phyloP scores from a whole-genome alignment of 106 monocot species.

The Triglochin maritima region DNA sequence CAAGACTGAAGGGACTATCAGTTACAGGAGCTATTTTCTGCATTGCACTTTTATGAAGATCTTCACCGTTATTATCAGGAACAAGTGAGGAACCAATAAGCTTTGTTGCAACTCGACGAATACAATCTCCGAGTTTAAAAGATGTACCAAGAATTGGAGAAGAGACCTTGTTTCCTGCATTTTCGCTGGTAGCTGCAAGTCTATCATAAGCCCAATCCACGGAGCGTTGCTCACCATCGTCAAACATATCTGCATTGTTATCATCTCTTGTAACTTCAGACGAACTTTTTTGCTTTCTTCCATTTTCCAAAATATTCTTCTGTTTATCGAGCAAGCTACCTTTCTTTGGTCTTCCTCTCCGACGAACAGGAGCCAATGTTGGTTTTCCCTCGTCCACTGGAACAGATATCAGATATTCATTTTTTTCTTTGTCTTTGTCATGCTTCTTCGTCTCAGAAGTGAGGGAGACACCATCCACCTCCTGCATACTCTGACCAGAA shows the following conservation, averaged over 20 bases:
- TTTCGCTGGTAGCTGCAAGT: slow-evolving; percentile 15
- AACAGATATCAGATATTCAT: not conserved
- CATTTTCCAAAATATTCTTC: slow-evolving; percentile 13
- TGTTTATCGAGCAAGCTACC: not conserved
- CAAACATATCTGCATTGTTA: slow-evolving; percentile 1
- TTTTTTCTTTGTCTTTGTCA: slow-evolving; percentile 1
- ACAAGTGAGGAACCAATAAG: slow-evolving; percentile 38
- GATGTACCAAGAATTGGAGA: slow-evolving; percentile 34
- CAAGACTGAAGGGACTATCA: slow-evolving; percentile 34
- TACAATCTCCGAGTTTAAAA: slow-evolving; percentile 72
- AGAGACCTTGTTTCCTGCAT: slow-evolving; percentile 22
- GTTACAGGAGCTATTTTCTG: slow-evolving; percentile 15
- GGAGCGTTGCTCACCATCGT: slow-evolving; percentile 12
- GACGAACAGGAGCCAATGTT: not conserved
- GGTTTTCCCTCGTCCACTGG: not conserved
- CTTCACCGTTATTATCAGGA: slow-evolving; percentile 25
- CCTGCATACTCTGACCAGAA: slow-evolving; percentile 1
- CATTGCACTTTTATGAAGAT: slow-evolving; percentile 12
- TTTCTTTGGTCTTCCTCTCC: slow-evolving; percentile 7
- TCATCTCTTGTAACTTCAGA: slow-evolving; percentile 30
- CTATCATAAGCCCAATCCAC: slow-evolving; percentile 8
- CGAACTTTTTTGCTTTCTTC: slow-evolving; percentile 36
- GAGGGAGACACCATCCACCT: not conserved
- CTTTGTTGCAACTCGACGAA: slow-evolving; percentile 66
- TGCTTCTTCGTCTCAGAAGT: not conserved